Evolutionary conservation across 2,329 filamentous ascomycete genomes (phyloP).

Genomic region (Coniosporium tulheliwenetii): DNA sequence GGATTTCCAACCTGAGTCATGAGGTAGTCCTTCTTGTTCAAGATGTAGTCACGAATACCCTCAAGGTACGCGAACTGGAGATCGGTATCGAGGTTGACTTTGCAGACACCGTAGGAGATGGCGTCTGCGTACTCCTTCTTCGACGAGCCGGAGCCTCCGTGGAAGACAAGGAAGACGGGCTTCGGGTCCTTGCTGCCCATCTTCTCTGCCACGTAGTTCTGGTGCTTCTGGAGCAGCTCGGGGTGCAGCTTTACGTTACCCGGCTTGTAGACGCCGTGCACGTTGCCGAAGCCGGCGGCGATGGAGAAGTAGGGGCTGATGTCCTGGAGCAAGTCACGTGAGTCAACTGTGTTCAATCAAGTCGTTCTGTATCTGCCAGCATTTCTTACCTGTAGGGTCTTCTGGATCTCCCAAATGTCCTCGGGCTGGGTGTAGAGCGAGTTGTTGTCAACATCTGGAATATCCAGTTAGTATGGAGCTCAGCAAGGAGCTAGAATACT

Average conservation of each 20-base stretch:
- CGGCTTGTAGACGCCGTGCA: constrained; percentile 98
- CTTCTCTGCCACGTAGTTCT: constrained; percentile 76
- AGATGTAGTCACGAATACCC: constrained; percentile 88
- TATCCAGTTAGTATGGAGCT: not conserved
- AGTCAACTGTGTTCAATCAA: constrained; percentile 38
- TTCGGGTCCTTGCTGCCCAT: constrained; percentile 57
- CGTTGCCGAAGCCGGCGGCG: constrained; percentile 95
- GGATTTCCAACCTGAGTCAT: constrained; percentile 81
- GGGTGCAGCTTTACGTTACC: constrained; percentile 95
- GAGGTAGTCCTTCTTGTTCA: constrained; percentile 92
- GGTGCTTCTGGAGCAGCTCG: constrained; percentile 92
- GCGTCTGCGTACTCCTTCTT: constrained; percentile 84
- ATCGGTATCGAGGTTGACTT: constrained; percentile 98
- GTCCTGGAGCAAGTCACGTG: too few relatives aligned
- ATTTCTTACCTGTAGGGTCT: constrained; percentile 29
- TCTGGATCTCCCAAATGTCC: constrained; percentile 86
- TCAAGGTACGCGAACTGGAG: constrained; percentile 87
- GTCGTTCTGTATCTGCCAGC: too few relatives aligned
- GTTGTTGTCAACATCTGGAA: constrained; percentile 71
- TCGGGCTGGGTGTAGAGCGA: constrained; percentile 95
- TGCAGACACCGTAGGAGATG: constrained; percentile 88
- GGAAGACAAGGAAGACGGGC: constrained; percentile 98
- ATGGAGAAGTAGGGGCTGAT: constrained; percentile 97
- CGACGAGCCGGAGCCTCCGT: constrained; percentile 84
- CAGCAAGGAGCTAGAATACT: not conserved